Base-by-base conservation (phyloP, 2,329 filamentous ascomycete species). In the Aspergillus novofumigatus region DNA sequence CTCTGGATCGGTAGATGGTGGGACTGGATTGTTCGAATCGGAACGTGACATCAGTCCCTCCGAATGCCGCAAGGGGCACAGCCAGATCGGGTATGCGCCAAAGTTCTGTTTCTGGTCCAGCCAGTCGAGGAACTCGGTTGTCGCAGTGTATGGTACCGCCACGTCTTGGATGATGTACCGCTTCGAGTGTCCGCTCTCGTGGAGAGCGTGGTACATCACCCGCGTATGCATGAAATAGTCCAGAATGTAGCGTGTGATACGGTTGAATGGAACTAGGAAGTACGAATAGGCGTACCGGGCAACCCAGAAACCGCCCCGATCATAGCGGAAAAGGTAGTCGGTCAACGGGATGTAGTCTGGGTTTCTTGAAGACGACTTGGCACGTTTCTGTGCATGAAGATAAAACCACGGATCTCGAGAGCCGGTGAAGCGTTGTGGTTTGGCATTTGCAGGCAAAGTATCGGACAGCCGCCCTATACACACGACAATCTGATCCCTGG, bases 361-460 rank as follows among this genome's bases (percentile, higher is more conserved):
- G 72, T 68, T 2, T 81, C 83, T 1, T 78, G 79, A 82, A 83
- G 85, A 69, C 86, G 86, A 0, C 77, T 81, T 48, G 11, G 49
- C 51, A 17, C 35, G 38, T 8, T 54, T 41, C 35, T 61, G 60
- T 1, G 83, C 87, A 61, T 89, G 87, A 2, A 91, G 75, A 58
- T 90, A 91, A 67, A 90, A 90, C 89, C 88, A 92, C 0, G 86
- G 84, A 62, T 92, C 88, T 3, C 69, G 71, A 0, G 81, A 75
- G 10, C 81, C 76, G n/a, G 81, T 82, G 69, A 90, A 88, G 0
- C 69, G 76, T 25, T 72, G 74, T 1, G 74, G 64, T 48, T 67
- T 68, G 2, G 60, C 58, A 1, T 69, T 72, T 1, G 57, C 41
- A 0, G 67, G 78, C 0, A 78, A 59, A 0, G 75, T 67, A 52